Evolutionary conservation across 768 basidiomycete species (phyloP).

Genomic region (Rhodotorula paludigena): DNA sequence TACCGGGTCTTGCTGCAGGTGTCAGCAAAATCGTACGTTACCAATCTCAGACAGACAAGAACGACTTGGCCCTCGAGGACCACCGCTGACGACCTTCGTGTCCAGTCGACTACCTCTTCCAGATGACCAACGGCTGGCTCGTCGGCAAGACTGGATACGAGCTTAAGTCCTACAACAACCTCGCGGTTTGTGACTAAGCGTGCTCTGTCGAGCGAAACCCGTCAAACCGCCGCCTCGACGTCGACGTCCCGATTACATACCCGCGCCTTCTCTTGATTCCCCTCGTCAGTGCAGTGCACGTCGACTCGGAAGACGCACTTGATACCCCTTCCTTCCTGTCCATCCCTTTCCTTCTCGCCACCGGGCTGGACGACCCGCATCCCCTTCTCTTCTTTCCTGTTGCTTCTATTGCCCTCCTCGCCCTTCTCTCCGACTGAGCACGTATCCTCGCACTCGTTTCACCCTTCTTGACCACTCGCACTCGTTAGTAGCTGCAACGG

Average conservation of each 20-base stretch:
- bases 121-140: slow-evolving; percentile 36
- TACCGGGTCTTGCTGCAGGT: neutral
- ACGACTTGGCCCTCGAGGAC: neutral
- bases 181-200: slow-evolving; percentile 6
- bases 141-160: slow-evolving; percentile 32
- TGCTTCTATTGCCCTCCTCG: neutral
- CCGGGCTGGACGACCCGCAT: neutral
- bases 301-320: neutral
- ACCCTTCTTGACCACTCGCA: neutral
- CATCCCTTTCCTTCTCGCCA: neutral
- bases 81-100: neutral
- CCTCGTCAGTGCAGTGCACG: neutral
- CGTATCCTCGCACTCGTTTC: neutral
- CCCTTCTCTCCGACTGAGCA: neutral
- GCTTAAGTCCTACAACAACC: slow-evolving; percentile 18
- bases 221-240: neutral
- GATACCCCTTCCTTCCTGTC: neutral
- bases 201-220: no score
- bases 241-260: neutral
- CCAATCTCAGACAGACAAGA: neutral
- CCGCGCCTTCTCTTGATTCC: neutral
- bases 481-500: neutral
- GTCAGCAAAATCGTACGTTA: slow-evolving; percentile 26
- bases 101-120: slow-evolving; percentile 17
- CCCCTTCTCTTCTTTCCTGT: no score